phyloP scores from a whole-genome alignment of 192 early-diverging fungal genomes.

The Coemansia sp. region DNA sequence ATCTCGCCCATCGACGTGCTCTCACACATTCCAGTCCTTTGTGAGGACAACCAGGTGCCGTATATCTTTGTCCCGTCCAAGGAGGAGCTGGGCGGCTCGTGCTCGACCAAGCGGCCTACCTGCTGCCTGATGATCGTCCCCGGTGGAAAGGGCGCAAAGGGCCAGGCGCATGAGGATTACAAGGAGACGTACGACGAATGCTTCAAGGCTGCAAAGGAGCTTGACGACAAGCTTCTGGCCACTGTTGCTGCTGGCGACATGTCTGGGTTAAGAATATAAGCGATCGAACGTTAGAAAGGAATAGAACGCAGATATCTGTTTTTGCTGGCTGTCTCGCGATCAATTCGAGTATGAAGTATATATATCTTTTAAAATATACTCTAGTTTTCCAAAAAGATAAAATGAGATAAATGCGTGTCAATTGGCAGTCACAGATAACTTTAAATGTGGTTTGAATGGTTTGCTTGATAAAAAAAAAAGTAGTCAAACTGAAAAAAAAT shows the following conservation, averaged over 20 bases:
- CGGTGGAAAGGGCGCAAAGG: slow-evolving; percentile 71
- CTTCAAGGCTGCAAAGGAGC: slow-evolving; percentile 71
- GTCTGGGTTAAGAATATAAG: background rate
- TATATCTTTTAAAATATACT: too few relatives aligned
- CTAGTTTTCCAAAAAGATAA: too few relatives aligned
- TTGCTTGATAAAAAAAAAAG: background rate
- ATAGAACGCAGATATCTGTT: background rate
- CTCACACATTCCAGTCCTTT: slow-evolving; percentile 94
- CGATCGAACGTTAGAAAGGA: background rate
- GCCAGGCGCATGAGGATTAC: slow-evolving; percentile 75
- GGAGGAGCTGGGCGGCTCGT: slow-evolving; percentile 90
- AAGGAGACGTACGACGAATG: slow-evolving; percentile 86
- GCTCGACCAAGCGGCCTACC: slow-evolving; percentile 94
- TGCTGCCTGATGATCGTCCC: slow-evolving; percentile 86
- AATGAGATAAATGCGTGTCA: too few relatives aligned
- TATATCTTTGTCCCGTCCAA: slow-evolving; percentile 96
- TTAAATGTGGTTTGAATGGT: too few relatives aligned
- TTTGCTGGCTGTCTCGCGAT: too few relatives aligned
- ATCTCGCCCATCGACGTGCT: slow-evolving; percentile 97
- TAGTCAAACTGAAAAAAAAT: background rate
- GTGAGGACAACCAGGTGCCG: slow-evolving; percentile 93
- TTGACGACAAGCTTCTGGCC: slow-evolving; percentile 67
- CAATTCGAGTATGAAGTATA: too few relatives aligned
- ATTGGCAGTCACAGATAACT: too few relatives aligned
- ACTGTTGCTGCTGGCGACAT: slow-evolving; percentile 39